These are phyloP conservation scores for Pinus tabuliformis DNA, from an alignment of 75 land plant genomes.

Conservation along the genomic window DNA sequence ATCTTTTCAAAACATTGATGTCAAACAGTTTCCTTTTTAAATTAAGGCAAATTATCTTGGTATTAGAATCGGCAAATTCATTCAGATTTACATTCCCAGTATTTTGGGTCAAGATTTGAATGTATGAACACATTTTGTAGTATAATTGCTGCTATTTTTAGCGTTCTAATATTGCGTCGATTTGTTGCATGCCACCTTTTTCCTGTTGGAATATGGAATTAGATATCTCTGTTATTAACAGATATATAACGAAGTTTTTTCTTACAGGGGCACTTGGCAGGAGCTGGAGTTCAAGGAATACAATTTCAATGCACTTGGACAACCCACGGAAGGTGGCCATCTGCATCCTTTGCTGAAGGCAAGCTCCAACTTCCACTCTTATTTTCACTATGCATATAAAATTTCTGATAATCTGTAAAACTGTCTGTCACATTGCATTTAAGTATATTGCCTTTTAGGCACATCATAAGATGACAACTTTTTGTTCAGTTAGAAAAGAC, in stretches of 20 bases:
- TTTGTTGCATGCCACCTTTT: background rate
- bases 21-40: too few relatives aligned
- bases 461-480: too few relatives aligned
- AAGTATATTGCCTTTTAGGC: too few relatives aligned
- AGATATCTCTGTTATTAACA: background rate
- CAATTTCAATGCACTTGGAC: constrained; percentile 79
- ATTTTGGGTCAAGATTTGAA: too few relatives aligned
- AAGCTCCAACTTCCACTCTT: background rate
- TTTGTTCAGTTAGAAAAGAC: too few relatives aligned
- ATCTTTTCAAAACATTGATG: too few relatives aligned
- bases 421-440: too few relatives aligned
- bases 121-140: too few relatives aligned
- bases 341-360: constrained; percentile 95
- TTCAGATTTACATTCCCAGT: too few relatives aligned
- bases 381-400: background rate
- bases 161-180: background rate
- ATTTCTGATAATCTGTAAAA: too few relatives aligned
- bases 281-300: constrained; percentile 81
- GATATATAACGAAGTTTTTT: background rate
- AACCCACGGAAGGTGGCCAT: constrained; percentile 66
- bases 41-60: too few relatives aligned
- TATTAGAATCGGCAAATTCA: too few relatives aligned
- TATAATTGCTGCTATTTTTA: background rate
- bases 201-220: background rate
- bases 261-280: constrained; percentile 74